Conservation (phyloP, 73 alveolate species). For the Paramecium tetraurelia region DNA sequence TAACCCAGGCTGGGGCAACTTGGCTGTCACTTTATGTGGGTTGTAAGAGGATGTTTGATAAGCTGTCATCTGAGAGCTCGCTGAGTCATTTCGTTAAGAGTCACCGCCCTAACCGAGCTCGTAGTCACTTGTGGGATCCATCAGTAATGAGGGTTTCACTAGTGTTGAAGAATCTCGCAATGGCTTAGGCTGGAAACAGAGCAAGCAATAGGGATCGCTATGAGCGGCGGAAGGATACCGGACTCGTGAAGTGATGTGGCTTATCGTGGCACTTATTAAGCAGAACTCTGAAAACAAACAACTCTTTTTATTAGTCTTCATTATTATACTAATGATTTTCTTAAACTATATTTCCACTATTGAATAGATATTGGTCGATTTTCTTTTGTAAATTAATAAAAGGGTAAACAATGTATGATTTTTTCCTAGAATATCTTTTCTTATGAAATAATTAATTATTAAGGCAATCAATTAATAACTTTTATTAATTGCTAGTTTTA, state of each 20-base stretch:
- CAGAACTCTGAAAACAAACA: slow-evolving; percentile 41
- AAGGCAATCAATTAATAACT: no score
- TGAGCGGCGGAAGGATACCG: slow-evolving; percentile 64
- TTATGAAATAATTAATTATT: no score
- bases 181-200: slow-evolving; percentile 60
- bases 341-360: no score
- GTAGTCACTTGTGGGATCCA: slow-evolving; percentile 32
- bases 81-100: slow-evolving; percentile 56
- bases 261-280: slow-evolving; percentile 8
- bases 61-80: slow-evolving; percentile 49
- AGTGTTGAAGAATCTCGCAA: slow-evolving; percentile 47
- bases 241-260: slow-evolving; percentile 57
- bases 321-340: no score
- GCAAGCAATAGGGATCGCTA: slow-evolving; percentile 57
- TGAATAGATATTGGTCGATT: no score
- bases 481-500: no score
- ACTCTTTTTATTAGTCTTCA: not conserved
- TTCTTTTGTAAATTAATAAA: no score
- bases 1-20: slow-evolving; percentile 51
- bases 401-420: no score
- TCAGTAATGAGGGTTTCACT: slow-evolving; percentile 43
- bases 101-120: slow-evolving; percentile 64
- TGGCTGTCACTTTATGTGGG: slow-evolving; percentile 47
- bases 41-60: slow-evolving; percentile 37
- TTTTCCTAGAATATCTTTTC: no score